Evolutionary conservation across 345 rosid genomes (phyloP), one percentile per base, ranked within the genome.

Genomic region (Rhodomyrtus tomentosa): DNA sequence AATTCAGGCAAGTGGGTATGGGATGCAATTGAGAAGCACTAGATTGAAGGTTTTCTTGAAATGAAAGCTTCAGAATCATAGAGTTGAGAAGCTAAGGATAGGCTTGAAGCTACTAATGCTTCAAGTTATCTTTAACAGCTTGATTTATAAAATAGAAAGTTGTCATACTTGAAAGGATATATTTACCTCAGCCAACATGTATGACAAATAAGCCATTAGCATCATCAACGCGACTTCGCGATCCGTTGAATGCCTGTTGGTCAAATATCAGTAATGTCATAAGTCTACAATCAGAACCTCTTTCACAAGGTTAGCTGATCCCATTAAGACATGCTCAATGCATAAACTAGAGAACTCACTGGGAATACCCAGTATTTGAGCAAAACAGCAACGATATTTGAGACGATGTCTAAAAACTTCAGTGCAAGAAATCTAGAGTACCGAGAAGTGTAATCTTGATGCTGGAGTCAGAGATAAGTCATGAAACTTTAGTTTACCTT

Each of bases 141-240:
- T 36, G 45, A 68, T 68, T 36, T 68, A 68, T 40, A 68, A 36
- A 68, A 36, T 18, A 36, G 45, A 68, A 68, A 68, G 45, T 68
- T 68, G 6, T 18, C 45, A 38, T 15, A 27, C 21, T 81, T 16
- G 51, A 18, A 81, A 81, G 56, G 53, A 50, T 7, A 50, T 50
- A 80, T 32, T 81, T 89, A 94, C 96, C 96, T 94, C 95, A 42
- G 96, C 96, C 80, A 94, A 54, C 91, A 92, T 90, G 87, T 90
- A 94, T 36, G 94, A 91, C 55, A 91, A 85, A 87, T 94, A 94
- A 81, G 96, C 93, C 96, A 93, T 93, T 53, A 94, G 90, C 87
- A 94, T 91, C 95, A 89, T 89, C 38, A 90, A 87, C 7, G 96
- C 94, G 59, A 92, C 92, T 87, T 94, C 95, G 55, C 95, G 94